Evolutionary conservation across 139 green algal genomes (phyloP).

Genomic region (Dunaliella primolecta): DNA sequence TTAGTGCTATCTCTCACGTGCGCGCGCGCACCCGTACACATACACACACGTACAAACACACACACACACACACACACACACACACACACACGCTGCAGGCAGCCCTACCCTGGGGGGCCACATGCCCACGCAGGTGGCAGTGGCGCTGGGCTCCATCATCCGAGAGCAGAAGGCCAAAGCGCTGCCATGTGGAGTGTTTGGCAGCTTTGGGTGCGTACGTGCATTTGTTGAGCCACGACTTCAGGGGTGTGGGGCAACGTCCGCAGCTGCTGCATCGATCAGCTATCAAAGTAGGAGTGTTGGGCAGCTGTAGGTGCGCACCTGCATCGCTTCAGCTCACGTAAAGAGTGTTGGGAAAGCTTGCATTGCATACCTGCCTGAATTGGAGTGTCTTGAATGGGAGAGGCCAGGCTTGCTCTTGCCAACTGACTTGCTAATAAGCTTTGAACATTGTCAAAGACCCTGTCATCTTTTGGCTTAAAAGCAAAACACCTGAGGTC

Average conservation of each 20-base stretch:
- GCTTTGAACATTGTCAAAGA: no score
- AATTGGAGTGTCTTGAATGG: no score
- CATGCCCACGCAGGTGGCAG: conserved; percentile 88
- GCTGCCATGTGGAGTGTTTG: conserved; percentile 92
- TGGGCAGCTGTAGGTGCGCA: conserved; percentile 6
- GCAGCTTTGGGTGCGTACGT: conserved; percentile 80
- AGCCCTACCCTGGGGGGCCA: conserved; percentile 91
- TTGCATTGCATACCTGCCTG: no score
- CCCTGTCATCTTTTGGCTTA: no score
- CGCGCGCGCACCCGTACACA: background rate
- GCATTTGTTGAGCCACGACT: background rate
- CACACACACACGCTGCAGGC: conserved; percentile 34
- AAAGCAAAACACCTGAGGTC: no score
- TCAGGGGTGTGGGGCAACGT: background rate
- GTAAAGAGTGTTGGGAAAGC: no score
- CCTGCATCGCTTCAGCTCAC: no score
- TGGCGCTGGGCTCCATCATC: conserved; percentile 82
- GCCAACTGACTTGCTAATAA: no score
- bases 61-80: background rate
- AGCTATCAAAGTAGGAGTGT: background rate
- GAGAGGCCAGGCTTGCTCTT: no score
- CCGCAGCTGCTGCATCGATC: background rate
- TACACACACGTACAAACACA: background rate
- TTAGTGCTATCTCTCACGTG: background rate
- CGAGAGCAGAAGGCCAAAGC: conserved; percentile 48